Percentiles rank a stretch among this genome's conserved stretches.
Conservation (phyloP, 108 stramenopile species). For the Cyclotella distinguenda region DNA sequence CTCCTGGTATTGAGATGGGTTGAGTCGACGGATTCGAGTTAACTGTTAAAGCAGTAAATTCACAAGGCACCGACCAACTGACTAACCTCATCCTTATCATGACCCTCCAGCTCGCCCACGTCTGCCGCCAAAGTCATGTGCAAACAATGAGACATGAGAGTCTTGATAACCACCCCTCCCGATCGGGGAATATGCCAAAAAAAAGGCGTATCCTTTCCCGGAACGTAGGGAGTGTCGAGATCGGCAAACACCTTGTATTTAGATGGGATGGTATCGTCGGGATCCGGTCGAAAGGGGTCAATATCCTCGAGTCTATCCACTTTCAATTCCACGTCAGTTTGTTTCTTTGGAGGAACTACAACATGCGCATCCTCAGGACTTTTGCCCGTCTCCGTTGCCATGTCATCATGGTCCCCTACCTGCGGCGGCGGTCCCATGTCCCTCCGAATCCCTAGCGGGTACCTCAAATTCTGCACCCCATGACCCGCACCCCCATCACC, state of each 20-base stretch:
- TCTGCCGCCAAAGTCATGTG: constrained; percentile 37
- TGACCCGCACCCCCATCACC: too few species aligned
- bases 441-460: too few species aligned
- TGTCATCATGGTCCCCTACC: too few species aligned
- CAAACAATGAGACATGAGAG: constrained; percentile 44
- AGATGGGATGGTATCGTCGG: constrained; percentile 7
- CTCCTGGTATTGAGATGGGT: constrained; percentile 22
- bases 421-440: too few species aligned
- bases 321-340: too few species aligned
- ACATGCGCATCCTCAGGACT: too few species aligned
- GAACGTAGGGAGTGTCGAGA: constrained; percentile 29
- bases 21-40: too few species aligned
- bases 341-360: too few species aligned
- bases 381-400: too few species aligned
- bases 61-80: too few species aligned
- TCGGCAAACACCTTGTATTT: constrained; percentile 33
- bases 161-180: constrained; percentile 46
- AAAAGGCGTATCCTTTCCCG: constrained; percentile 43
- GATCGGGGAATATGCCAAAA: constrained; percentile 57
- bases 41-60: too few species aligned
- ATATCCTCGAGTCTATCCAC: constrained; percentile 32
- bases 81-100: constrained; percentile 30
- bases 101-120: constrained; percentile 34
- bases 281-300: constrained; percentile 23
- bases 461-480: too few species aligned